Percentiles rank a stretch among this genome's conserved stretches.
Evolutionary conservation across 2,329 filamentous ascomycete genomes (phyloP).

Genomic region (Furcasterigmium sp.): DNA sequence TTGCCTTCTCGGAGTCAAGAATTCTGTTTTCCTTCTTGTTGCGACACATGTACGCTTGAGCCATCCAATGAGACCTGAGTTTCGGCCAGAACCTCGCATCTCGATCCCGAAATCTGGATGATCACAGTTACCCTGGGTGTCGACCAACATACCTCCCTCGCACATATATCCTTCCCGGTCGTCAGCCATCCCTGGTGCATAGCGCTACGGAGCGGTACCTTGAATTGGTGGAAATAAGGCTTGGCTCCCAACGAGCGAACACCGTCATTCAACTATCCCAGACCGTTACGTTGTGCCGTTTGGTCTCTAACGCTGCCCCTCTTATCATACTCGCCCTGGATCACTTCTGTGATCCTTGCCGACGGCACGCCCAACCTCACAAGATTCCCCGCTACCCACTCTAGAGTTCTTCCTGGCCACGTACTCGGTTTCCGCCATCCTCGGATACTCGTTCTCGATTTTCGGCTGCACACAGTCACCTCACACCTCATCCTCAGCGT

Average conservation of each 20-base stretch:
- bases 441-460: not conserved
- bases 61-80: no score
- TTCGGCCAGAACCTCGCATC: not conserved
- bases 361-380: slow-evolving; percentile 6
- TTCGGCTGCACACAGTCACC: not conserved
- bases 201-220: not conserved
- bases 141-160: not conserved
- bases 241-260: not conserved
- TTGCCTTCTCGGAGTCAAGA: no score
- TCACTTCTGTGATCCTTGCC: not conserved
- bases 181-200: slow-evolving; percentile 1
- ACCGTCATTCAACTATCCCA: no score
- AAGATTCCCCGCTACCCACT: slow-evolving; percentile 10
- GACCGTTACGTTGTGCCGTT: no score
- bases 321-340: not conserved
- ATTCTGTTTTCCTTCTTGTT: no score
- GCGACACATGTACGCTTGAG: no score
- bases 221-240: slow-evolving; percentile 5
- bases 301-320: not conserved
- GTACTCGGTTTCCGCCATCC: not conserved
- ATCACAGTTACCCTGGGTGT: not conserved
- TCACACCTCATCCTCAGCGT: not conserved
- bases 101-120: slow-evolving; percentile 3
- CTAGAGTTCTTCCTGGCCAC: not conserved
- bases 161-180: not conserved